Evolutionary conservation across 306 rosid genomes (phyloP).

Genomic region (Quercus parvula): DNA sequence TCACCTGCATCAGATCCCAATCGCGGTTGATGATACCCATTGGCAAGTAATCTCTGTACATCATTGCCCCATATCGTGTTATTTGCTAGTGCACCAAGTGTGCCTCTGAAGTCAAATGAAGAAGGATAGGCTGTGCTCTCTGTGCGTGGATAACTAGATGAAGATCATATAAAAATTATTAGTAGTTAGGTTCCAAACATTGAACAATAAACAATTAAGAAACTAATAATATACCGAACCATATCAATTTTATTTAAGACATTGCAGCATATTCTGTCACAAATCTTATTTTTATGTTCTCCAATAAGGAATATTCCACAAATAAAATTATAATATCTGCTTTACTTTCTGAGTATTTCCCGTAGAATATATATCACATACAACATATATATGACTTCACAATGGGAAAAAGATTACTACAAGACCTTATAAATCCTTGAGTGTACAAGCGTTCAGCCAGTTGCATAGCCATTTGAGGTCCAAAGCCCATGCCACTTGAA

Average conservation of each 20-base stretch:
- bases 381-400: neutral
- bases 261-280: neutral
- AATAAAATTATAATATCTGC: neutral
- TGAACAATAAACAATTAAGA: neutral
- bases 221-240: neutral
- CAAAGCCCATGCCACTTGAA: constrained; percentile 92
- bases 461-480: constrained; percentile 97
- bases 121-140: constrained; percentile 95
- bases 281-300: neutral
- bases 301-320: neutral
- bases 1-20: constrained; percentile 87
- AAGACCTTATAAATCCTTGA: constrained; percentile 92
- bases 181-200: neutral
- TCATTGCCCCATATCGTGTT: constrained; percentile 73
- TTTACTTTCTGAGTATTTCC: neutral
- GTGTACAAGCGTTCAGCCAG: constrained; percentile 93
- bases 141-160: constrained; percentile 88
- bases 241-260: neutral
- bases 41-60: constrained; percentile 56
- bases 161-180: constrained; percentile 23
- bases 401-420: constrained; percentile 13
- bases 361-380: neutral
- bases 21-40: constrained; percentile 74
- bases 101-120: constrained; percentile 82
- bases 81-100: constrained; percentile 62